Evolutionary conservation across 2,329 filamentous ascomycete species (phyloP).

Genomic region (Ophiostoma sp.): DNA sequence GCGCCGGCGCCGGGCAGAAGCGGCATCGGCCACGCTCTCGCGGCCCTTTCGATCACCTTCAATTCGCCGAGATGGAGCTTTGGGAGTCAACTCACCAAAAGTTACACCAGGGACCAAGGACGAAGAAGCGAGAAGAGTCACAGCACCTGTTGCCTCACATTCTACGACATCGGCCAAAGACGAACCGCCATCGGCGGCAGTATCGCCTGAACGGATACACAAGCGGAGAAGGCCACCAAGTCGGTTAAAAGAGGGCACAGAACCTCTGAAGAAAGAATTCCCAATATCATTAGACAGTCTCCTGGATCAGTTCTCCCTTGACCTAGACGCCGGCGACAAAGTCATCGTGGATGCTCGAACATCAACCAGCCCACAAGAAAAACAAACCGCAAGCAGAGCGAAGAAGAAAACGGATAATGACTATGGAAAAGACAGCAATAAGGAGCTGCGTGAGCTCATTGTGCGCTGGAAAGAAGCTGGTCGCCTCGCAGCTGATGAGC

Average conservation of each 20-base stretch:
- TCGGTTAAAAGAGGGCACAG: conserved; percentile 46
- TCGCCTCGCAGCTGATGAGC: conserved; percentile 65
- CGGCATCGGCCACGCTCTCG: conserved; percentile 58
- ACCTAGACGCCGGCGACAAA: conserved; percentile 26
- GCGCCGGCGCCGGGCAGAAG: conserved; percentile 59
- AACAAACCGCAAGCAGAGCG: neutral
- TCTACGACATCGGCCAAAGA: neutral
- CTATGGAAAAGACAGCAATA: conserved; percentile 41
- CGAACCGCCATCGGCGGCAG: neutral
- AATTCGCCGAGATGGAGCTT: neutral
- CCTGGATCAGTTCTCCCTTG: conserved; percentile 20
- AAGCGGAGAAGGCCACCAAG: conserved; percentile 48
- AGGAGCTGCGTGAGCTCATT: conserved; percentile 57
- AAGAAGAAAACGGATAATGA: neutral
- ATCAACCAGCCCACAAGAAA: neutral
- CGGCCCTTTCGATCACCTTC: conserved; percentile 71
- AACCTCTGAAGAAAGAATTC: conserved; percentile 24
- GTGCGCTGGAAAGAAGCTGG: conserved; percentile 62
- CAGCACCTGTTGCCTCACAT: neutral
- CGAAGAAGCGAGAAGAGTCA: neutral
- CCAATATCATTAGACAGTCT: conserved; percentile 10
- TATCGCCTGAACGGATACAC: conserved; percentile 34
- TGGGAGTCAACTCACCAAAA: neutral
- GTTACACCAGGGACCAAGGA: neutral
- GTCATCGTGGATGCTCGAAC: neutral